phyloP scores from a whole-genome alignment of 129 eudicot genomes.

The Flaveria trinervia region DNA sequence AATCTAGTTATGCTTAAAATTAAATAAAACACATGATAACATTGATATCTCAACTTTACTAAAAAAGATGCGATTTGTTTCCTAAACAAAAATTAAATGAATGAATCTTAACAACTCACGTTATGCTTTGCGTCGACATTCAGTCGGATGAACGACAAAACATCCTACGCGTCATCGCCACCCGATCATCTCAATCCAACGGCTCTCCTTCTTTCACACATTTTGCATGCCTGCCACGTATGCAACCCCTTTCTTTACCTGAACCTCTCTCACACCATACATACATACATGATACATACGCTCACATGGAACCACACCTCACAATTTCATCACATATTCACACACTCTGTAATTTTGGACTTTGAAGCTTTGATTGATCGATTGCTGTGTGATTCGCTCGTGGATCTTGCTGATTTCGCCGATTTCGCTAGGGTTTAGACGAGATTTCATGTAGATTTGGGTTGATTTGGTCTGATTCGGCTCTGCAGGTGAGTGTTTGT shows the following conservation, averaged over 20 bases:
- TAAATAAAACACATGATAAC: not conserved
- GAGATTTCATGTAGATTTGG: conserved; percentile 12
- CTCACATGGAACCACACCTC: conserved; percentile 21
- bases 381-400: not conserved
- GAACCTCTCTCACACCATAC: conserved; percentile 11
- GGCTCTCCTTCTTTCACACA: conserved; percentile 5
- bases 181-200: conserved; percentile 38
- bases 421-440: conserved; percentile 29
- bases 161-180: conserved; percentile 21
- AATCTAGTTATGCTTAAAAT: too few species aligned
- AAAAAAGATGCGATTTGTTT: conserved; percentile 32
- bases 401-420: conserved; percentile 23
- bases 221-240: conserved; percentile 46
- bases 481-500: conserved; percentile 20
- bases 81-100: conserved; percentile 11
- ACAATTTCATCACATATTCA: too few species aligned
- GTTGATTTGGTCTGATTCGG: conserved; percentile 15
- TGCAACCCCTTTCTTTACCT: conserved; percentile 27
- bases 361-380: conserved; percentile 20
- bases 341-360: not conserved
- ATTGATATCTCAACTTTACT: not conserved
- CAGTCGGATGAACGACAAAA: conserved; percentile 38
- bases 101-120: conserved; percentile 38
- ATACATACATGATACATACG: not conserved
- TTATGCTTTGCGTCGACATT: conserved; percentile 40